Conservation (phyloP, 1,284 basidiomycete genomes). For the Ceratobasidium sp. region DNA sequence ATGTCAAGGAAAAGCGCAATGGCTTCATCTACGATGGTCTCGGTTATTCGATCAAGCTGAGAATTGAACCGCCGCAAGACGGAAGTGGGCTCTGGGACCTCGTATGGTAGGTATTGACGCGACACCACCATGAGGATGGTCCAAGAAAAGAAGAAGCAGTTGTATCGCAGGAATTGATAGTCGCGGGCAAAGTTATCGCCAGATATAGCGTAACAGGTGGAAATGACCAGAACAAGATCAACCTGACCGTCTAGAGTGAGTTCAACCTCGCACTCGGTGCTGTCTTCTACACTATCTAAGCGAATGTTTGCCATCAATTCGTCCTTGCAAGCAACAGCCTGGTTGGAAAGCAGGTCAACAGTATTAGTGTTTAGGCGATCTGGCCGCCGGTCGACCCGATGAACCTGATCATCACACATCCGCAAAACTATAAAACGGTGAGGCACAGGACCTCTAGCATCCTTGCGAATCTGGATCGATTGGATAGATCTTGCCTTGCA, state of each 20-base stretch:
- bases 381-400: conserved; percentile 20
- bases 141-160: conserved; percentile 38
- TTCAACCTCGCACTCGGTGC: conserved; percentile 13
- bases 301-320: neutral
- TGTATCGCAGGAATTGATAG: neutral
- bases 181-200: neutral
- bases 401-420: neutral
- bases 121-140: conserved; percentile 13
- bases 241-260: neutral
- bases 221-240: neutral
- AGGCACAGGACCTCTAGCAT: neutral
- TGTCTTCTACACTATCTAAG: neutral
- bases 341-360: neutral
- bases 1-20: neutral
- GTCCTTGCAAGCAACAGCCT: neutral
- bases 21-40: neutral
- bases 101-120: conserved; percentile 17
- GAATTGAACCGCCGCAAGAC: neutral
- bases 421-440: conserved; percentile 14
- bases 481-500: neutral
- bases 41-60: neutral
- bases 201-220: conserved; percentile 1
- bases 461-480: conserved; percentile 9
- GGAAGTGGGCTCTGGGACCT: neutral
- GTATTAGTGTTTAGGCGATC: neutral